phyloP scores from a whole-genome alignment of 2,329 filamentous ascomycete species.

The Sordariomycetes sp. region DNA sequence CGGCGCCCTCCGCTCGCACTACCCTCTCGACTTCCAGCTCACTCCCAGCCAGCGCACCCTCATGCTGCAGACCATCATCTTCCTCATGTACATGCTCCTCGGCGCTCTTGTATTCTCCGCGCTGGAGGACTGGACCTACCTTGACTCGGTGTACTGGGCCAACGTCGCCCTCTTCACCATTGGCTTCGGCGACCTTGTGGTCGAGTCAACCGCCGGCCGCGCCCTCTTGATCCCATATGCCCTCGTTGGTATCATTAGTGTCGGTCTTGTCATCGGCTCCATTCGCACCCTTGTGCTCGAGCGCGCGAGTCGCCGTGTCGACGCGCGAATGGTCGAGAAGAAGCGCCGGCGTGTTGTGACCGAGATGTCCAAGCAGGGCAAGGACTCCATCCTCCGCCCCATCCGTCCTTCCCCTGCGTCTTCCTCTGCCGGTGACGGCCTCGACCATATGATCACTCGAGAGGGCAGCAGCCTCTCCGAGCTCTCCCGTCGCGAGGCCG shows the following conservation, averaged over 20 bases:
- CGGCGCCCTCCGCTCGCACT: conserved; percentile 60
- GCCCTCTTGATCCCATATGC: conserved; percentile 76
- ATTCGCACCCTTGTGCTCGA: conserved; percentile 59
- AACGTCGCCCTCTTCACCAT: conserved; percentile 60
- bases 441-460: not conserved
- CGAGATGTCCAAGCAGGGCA: conserved; percentile 31
- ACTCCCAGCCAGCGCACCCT: conserved; percentile 75
- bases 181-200: conserved; percentile 47
- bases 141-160: conserved; percentile 72
- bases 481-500: conserved; percentile 51
- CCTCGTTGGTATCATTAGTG: conserved; percentile 70
- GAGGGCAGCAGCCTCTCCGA: conserved; percentile 20
- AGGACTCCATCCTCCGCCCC: conserved; percentile 38
- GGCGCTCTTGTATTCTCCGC: conserved; percentile 66
- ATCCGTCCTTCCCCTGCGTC: conserved; percentile 16
- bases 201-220: conserved; percentile 43
- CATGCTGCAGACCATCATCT: conserved; percentile 82
- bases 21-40: conserved; percentile 67
- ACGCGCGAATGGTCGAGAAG: conserved; percentile 49
- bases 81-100: conserved; percentile 69
- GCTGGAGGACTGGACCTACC: conserved; percentile 65
- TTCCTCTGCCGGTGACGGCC: conserved; percentile 5
- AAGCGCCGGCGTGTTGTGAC: conserved; percentile 38
- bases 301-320: conserved; percentile 41
- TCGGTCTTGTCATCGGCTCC: conserved; percentile 74